Base-by-base conservation (phyloP, 768 basidiomycete genomes). In the Rhizopogon vesiculosus region DNA sequence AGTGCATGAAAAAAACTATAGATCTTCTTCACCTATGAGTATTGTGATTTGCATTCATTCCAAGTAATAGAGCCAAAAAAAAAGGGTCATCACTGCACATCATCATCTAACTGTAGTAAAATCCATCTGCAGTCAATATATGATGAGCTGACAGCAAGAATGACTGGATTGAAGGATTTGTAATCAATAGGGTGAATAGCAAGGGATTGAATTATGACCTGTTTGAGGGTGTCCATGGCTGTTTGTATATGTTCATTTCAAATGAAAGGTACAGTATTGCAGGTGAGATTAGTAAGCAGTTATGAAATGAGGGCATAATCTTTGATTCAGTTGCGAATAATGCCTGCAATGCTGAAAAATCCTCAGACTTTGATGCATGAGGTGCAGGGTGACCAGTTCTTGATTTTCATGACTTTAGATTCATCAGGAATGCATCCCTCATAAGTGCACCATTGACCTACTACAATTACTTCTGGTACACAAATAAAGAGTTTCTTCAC, bases 1-100 rank as follows among this genome's bases (percentile, higher is more conserved):
- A 77, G 42, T 0, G 72, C 69, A 0, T 70, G 52, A 46, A 61
- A 72, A 0, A 77, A 45, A 0, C 78, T 73, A 53, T 73, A 78
- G 0, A 76, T 62, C 3, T 25, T 74, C 48, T 80, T 79, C 0
- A 73, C 63, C 56, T 75, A 72, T 0, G 70, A 71, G 53, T 75
- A 77, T 5, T 64, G 53, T 1, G 63, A 59, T 58, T 75, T 71
- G 0, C 55, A 50, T 0, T 69, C 54, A 49, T 66, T 75, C 54
- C 69, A 61, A 1, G 72, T 51, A 10, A 76, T 53, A 0, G 74
- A 77, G 0, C 73, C 70, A 57, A 66, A 78, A 0, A 63, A 57
- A 0, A 68, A 65, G 3, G 66, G 69, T 25, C 59, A 39, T 45
- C 64, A 44, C 39, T 51, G 38, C 10, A 59, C 60, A 1, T 57